phyloP scores from a whole-genome alignment of 2,329 filamentous ascomycete genomes.

The Penicillium rolfsii region DNA sequence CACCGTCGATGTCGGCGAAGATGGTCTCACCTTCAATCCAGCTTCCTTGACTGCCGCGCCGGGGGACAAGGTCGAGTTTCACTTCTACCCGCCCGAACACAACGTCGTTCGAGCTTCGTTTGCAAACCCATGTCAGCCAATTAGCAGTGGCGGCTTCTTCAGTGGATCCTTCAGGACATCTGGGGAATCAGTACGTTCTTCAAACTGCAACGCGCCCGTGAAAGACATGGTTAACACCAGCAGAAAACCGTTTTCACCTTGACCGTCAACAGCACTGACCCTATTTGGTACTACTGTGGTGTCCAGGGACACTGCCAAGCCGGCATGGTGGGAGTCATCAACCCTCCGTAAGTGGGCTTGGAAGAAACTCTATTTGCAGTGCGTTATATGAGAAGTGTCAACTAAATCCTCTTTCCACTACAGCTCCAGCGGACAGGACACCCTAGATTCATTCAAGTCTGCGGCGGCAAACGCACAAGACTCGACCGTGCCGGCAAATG shows the following conservation, averaged over 20 bases:
- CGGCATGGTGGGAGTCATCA: slow-evolving; percentile 77
- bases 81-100: slow-evolving; percentile 57
- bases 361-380: not conserved
- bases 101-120: slow-evolving; percentile 56
- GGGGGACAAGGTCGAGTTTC: slow-evolving; percentile 58
- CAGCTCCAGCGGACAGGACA: slow-evolving; percentile 1
- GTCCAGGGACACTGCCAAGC: slow-evolving; percentile 73
- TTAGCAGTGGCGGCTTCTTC: slow-evolving; percentile 48
- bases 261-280: slow-evolving; percentile 67
- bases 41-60: slow-evolving; percentile 48
- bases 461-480: not conserved
- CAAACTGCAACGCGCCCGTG: too few species aligned
- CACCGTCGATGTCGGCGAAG: slow-evolving; percentile 50
- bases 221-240: not conserved
- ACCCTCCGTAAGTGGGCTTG: slow-evolving; percentile 38
- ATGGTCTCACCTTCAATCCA: slow-evolving; percentile 50
- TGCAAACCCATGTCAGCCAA: slow-evolving; percentile 53
- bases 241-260: slow-evolving; percentile 68
- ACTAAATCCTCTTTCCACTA: not conserved
- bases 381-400: not conserved
- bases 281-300: slow-evolving; percentile 79
- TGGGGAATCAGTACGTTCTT: not conserved
- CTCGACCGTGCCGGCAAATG: not conserved
- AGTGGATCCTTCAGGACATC: slow-evolving; percentile 9
- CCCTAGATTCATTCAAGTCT: not conserved